Evolutionary conservation across 179 eudicot species (phyloP).

Genomic region (Pouteria campechiana): DNA sequence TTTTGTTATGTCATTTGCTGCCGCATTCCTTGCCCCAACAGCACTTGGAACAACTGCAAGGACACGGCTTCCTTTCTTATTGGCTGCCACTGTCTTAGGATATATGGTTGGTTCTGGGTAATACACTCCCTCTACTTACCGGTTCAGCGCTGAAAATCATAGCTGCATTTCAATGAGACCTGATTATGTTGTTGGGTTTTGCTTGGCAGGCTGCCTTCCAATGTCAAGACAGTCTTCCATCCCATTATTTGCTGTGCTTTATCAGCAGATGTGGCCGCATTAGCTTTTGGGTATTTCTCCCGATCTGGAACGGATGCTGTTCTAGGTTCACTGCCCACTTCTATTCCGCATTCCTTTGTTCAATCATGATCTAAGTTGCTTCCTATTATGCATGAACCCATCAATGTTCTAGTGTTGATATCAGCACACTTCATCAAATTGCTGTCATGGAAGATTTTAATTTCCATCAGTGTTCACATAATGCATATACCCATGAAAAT

Average conservation of each 20-base stretch:
- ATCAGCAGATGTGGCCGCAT: slow-evolving; percentile 81
- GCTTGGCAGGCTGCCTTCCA: slow-evolving; percentile 62
- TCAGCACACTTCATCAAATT: too few relatives aligned
- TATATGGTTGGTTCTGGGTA: slow-evolving; percentile 90
- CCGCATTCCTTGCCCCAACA: slow-evolving; percentile 50
- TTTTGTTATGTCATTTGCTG: slow-evolving; percentile 53
- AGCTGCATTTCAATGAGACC: too few relatives aligned
- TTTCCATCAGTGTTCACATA: too few relatives aligned
- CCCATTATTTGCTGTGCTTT: slow-evolving; percentile 91
- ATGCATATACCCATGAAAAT: too few relatives aligned
- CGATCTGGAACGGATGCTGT: slow-evolving; percentile 62
- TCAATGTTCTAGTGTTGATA: too few relatives aligned
- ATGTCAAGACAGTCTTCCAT: slow-evolving; percentile 64
- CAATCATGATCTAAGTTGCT: too few relatives aligned
- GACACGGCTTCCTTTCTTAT: slow-evolving; percentile 87
- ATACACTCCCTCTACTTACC: slow-evolving; percentile 3
- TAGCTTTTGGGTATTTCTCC: slow-evolving; percentile 69
- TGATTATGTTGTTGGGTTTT: background rate
- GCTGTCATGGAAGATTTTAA: too few relatives aligned
- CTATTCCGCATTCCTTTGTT: background rate
- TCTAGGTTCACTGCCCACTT: slow-evolving; percentile 48
- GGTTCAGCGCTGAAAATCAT: too few relatives aligned
- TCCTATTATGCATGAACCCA: too few relatives aligned
- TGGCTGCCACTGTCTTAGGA: slow-evolving; percentile 83
- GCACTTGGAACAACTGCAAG: slow-evolving; percentile 69